Conservation (phyloP, 495 filamentous ascomycete genomes). For the Rostrohypoxylon terebratum region DNA sequence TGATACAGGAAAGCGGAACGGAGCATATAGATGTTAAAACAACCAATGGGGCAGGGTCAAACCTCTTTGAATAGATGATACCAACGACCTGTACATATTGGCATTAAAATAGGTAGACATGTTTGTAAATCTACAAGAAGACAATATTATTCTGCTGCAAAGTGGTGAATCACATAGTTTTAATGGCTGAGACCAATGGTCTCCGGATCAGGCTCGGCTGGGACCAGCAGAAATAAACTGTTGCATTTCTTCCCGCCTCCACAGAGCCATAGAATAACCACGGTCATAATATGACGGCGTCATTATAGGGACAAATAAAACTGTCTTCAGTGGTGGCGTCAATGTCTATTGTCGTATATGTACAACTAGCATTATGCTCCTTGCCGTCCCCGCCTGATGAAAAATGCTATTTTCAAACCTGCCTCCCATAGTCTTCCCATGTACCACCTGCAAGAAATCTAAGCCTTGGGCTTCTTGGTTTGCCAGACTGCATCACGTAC, state of each 20-base stretch:
- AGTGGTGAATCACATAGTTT: too few relatives aligned
- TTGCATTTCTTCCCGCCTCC: not conserved
- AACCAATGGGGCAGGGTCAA: not conserved
- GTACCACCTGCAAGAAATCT: slow-evolving; percentile 41
- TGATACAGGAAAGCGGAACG: slow-evolving; percentile 6
- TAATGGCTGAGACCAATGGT: too few relatives aligned
- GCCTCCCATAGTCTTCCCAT: not conserved
- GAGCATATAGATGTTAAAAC: slow-evolving; percentile 10
- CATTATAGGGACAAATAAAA: slow-evolving; percentile 25
- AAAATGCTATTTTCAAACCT: slow-evolving; percentile 8
- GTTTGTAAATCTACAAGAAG: slow-evolving; percentile 3
- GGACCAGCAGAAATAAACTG: too few relatives aligned
- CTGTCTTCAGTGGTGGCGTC: slow-evolving; percentile 31
- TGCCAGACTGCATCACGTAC: slow-evolving; percentile 77
- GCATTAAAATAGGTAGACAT: not conserved
- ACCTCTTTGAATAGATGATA: slow-evolving; percentile 19
- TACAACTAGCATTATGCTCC: slow-evolving; percentile 42
- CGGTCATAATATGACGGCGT: not conserved
- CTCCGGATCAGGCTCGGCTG: too few relatives aligned
- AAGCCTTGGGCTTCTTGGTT: slow-evolving; percentile 74
- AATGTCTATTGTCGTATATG: slow-evolving; percentile 47
- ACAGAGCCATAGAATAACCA: not conserved
- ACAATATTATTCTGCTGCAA: not conserved
- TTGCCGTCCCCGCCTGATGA: slow-evolving; percentile 18
- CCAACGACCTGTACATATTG: slow-evolving; percentile 25